Evolutionary conservation across 1,139 yeast species (phyloP), one percentile per base, ranked within the genome.

Genomic region (Magnusiomyces paraingens): DNA sequence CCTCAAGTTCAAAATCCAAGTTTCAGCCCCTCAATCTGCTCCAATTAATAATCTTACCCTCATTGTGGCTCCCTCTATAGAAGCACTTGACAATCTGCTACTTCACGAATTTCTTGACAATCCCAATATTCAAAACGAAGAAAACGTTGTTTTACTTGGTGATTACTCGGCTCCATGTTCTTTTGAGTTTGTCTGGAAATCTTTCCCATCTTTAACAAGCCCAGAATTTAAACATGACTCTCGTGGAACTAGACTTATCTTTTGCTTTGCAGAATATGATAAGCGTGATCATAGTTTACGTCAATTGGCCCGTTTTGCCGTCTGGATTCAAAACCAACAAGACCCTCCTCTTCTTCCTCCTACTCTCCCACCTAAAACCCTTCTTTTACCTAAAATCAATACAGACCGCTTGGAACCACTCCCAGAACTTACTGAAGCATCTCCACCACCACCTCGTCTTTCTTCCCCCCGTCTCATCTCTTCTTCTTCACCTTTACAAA

Each of bases 41-140:
- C 64, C 64, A 2, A 58, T 65, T 32, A 57, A 59, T 45, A 66
- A 62, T 52, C 61, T 71, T 50, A 71, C 75, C 11, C 68, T 70
- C 56, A 65, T 72, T 40, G 64, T 66, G 10, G 69, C 72, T 10
- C 57, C 64, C 8, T 59, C 65, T 17, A 57, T 56, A 29, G 57
- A 61, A 11, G 64, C 66, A 40, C 62, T 72, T 32, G 72, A 71
- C 50, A 58, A 64, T 12, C 64, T 71, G 52, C 61, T 72, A 47
- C 66, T 67, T 32, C 66, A 67, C 43, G 75, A 72, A 58, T 64
- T 72, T 49, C 66, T 70, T 52, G 69, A 68, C 56, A 72, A 72
- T 60, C 74, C 75, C n/a, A 72, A 72, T 49, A 63, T 72, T 39
- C 74, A 71, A 55, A 68, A 70, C 42, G 70, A 69, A 52, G 67